phyloP scores from a whole-genome alignment of 225 moss, liverwort and hornwort species.

The Anthoceros angustus region DNA sequence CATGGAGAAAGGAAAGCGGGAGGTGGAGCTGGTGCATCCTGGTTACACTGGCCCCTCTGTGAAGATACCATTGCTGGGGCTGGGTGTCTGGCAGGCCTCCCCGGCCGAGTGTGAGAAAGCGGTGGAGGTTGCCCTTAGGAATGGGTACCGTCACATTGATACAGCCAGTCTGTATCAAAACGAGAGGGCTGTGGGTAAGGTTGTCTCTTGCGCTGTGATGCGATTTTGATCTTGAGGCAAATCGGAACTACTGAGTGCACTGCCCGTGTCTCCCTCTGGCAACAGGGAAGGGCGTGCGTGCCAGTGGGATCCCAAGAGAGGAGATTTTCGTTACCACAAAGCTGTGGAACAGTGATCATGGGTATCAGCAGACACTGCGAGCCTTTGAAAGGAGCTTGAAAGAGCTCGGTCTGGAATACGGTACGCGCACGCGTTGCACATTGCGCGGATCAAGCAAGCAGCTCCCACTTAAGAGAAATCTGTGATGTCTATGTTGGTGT shows the following conservation, averaged over 20 bases:
- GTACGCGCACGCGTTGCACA: slow-evolving; percentile 11
- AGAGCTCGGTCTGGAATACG: slow-evolving; percentile 62
- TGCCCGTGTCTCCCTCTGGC: not conserved
- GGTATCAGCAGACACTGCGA: slow-evolving; percentile 52
- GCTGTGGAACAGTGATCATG: slow-evolving; percentile 88
- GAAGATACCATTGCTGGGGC: not conserved
- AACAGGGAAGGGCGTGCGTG: slow-evolving; percentile 60
- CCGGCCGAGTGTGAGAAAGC: slow-evolving; percentile 35
- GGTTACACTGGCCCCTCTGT: not conserved
- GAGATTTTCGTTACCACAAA: slow-evolving; percentile 82
- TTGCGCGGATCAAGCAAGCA: not conserved
- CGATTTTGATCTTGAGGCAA: not conserved
- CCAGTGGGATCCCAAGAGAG: slow-evolving; percentile 74
- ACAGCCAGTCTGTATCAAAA: slow-evolving; percentile 60
- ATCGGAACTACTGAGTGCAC: too few relatives aligned
- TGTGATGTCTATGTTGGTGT: not conserved
- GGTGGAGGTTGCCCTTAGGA: slow-evolving; percentile 30
- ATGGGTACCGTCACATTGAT: slow-evolving; percentile 80
- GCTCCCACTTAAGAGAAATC: too few relatives aligned
- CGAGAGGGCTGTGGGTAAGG: slow-evolving; percentile 65
- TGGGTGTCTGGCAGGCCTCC: slow-evolving; percentile 34
- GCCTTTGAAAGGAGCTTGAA: slow-evolving; percentile 68
- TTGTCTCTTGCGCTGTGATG: not conserved
- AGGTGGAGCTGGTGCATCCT: not conserved
- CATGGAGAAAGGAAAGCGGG: not conserved